Evolutionary conservation across 371 early-diverging fungal species (phyloP), one percentile per base, ranked within the genome.

Genomic region (Batkoa obscura): DNA sequence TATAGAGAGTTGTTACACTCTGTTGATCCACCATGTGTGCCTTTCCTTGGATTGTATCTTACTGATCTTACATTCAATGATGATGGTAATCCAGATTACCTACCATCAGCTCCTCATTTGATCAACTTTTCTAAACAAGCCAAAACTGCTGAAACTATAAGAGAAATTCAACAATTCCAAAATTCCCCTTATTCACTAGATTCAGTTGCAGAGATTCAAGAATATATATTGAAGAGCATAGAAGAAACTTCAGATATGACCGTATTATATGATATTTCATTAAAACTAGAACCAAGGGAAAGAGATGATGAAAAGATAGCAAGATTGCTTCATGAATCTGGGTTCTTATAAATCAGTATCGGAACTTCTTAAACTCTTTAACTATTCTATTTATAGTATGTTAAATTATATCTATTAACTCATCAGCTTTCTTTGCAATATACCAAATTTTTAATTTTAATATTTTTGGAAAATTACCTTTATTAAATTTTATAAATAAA

Each of bases 61-160:
- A 88, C 86, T 51, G 94, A 95, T 62, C 65, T 95, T 55, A 91
- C 92, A 2, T 90, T 92, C 64, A 83, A 93, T 51, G 88, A 93
- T 56, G 91, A 91, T 60, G 93, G 93, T 34, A 91, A 90, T 68
- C 58, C 78, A n/a, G 66, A 76, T 42, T 64, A 62, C 42, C 49
- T 80, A 9, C 73, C 73, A 38, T 71, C 69, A 8, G 49, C 66
- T 1, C 73, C 75, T 23, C 68, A 73, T 9, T 72, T 87, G 37
- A 88, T 95, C 68, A 95, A 95, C 67, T 92, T 93, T 67, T 74
- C 74, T 57, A 94, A 94, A 60, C 79, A 85, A 35, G 76, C 73
- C 68, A 86, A 85, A 68, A 85, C 86, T 0, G 86, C 90, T 1
- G 86, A 87, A 56, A 84, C 89, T 5, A 84, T 95, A 64, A 78